Evolutionary conservation across 2,329 filamentous ascomycete species (phyloP), one percentile per base, ranked within the genome.

Genomic region (Colletotrichum incanum): DNA sequence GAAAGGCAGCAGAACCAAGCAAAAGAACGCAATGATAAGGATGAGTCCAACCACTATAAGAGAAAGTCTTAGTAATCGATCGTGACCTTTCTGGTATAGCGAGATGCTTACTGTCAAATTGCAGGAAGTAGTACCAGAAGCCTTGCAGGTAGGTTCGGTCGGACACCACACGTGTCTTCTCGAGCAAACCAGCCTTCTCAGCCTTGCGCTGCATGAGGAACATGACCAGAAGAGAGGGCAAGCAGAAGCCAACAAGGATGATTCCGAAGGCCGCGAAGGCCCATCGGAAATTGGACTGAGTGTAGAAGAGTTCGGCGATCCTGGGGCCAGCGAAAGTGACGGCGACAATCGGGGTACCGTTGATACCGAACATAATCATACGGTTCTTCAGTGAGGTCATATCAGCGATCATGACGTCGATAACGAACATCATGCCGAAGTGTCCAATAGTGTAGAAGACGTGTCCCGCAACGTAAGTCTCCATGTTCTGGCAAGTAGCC

Each of bases 381-480:
- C 85, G 82, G 76, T 86, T 86, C 66, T 79, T 75, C 11, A 86
- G 78, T n/a, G 78, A 80, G 5, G 80, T 85, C 74, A 81, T 84
- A 67, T 86, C 85, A 63, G 85, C 82, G 14, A 85, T 74, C 73
- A 86, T 82, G 68, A 86, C 79, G 59, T 79, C 74, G 70, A 86
- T 79, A 60, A 84, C 77, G 76, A 84, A 85, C 6, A 78, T 73
- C n/a, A 85, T 75, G 20, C 82, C 84, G 8, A 82, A 77, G 71
- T 84, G 80, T 28, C 92, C 92, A 58, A 91, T 86, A 78, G 87
- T 89, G 78, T 92, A 92, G 73, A 93, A 89, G 16, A 92, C 88
- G 75, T 91, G 84, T 26, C 87, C 90, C 7, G 89, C 89, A 60
- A 87, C 86, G 77, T 90, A 92, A 2, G 87, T 88, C 70, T 87